Percentiles rank a stretch among this genome's conserved stretches.
Conservation (phyloP, 2,329 filamentous ascomycete species). For the Beauveria sp. region DNA sequence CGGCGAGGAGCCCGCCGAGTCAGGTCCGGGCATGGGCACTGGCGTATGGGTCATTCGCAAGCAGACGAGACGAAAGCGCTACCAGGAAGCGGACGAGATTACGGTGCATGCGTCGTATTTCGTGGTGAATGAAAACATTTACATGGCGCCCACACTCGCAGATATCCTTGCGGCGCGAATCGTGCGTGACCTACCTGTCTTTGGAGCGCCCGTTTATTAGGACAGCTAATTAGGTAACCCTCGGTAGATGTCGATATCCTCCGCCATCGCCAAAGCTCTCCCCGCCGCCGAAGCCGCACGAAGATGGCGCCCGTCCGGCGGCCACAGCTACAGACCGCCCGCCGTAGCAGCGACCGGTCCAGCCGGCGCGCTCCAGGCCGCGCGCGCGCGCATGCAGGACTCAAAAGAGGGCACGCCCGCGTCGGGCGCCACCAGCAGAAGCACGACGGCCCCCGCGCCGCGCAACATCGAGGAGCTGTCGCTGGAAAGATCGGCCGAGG, state of each 20-base stretch:
- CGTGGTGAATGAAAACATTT: constrained; percentile 58
- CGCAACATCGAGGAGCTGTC: constrained; percentile 32
- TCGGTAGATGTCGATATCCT: constrained; percentile 45
- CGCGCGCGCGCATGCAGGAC: constrained; percentile 27
- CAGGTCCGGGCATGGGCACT: constrained; percentile 55
- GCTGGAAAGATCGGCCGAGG: constrained; percentile 45
- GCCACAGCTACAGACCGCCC: constrained; percentile 43
- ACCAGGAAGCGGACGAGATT: constrained; percentile 50
- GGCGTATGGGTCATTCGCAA: constrained; percentile 65
- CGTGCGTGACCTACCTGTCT: constrained; percentile 32
- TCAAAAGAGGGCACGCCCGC: constrained; percentile 41
- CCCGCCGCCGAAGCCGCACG: constrained; percentile 42
- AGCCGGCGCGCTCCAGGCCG: constrained; percentile 7
- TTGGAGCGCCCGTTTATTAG: neutral
- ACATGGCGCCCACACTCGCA: constrained; percentile 55
- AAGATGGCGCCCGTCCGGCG: constrained; percentile 47
- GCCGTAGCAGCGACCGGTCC: constrained; percentile 15
- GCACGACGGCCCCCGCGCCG: constrained; percentile 19
- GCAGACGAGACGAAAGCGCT: constrained; percentile 53
- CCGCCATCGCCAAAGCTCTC: constrained; percentile 45
- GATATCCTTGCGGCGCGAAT: constrained; percentile 53
- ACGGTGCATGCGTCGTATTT: constrained; percentile 55
- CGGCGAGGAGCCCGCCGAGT: constrained; percentile 57
- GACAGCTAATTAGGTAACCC: neutral
- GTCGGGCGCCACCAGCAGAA: constrained; percentile 16